Evolutionary conservation across 225 moss, liverwort and hornwort genomes (phyloP).

Genomic region (Thuidium tamariscinum): DNA sequence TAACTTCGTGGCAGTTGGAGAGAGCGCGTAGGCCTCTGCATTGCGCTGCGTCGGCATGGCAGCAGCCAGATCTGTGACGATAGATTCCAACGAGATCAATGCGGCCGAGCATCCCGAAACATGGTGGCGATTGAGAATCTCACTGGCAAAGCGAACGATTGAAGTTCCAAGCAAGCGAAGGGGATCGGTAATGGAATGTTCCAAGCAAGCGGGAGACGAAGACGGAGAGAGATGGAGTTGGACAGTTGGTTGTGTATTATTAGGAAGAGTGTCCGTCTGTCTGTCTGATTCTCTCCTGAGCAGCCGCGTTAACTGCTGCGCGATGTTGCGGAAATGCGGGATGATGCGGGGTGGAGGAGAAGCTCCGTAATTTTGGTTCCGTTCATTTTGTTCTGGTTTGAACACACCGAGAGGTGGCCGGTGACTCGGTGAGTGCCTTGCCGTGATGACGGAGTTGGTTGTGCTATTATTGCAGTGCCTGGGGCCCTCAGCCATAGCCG

Average conservation of each 20-base stretch:
- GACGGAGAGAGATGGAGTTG: not conserved
- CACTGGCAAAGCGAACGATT: not conserved
- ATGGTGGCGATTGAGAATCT: not conserved
- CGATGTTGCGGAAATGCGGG: not conserved
- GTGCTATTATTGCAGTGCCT: not conserved
- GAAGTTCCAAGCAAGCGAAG: not conserved
- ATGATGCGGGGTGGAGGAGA: not conserved
- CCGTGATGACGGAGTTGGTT: not conserved
- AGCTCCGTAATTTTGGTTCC: not conserved
- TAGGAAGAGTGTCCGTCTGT: not conserved
- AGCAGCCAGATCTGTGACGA: not conserved
- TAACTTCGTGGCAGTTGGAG: constrained; percentile 17
- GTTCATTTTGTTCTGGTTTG: not conserved
- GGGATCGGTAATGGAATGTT: not conserved
- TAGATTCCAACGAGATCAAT: not conserved
- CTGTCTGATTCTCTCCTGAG: not conserved
- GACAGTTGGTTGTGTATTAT: not conserved
- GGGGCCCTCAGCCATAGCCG: not conserved
- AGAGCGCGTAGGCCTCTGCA: constrained; percentile 16
- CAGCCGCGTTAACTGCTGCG: not conserved
- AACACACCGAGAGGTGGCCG: not conserved
- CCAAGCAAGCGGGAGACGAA: not conserved
- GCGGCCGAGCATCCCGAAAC: not conserved
- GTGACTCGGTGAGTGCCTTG: not conserved
- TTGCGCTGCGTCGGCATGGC: constrained; percentile 23